Evolutionary conservation across 2,329 filamentous ascomycete genomes (phyloP), one percentile per base, ranked within the genome.

Genomic region (Stemphylium lycopersici): DNA sequence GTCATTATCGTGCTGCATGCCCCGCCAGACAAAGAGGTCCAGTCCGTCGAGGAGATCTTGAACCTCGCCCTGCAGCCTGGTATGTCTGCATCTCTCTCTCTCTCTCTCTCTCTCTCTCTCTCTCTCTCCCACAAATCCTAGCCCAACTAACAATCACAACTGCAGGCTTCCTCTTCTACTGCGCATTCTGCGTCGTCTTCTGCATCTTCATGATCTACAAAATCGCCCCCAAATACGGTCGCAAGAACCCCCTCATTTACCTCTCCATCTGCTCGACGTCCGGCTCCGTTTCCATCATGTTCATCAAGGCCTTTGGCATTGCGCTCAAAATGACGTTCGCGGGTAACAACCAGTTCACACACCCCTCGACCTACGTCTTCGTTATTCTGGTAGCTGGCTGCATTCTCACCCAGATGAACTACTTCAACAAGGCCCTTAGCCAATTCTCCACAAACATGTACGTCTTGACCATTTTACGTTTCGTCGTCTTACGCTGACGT

Each of bases 371-470:
- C 55, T 99, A 99, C 69, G 93, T 97, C 60, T 99, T 99, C 75
- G 88, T 93, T 77, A 97, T 99, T 63, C 86, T 98, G 62, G 95
- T 93, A 0, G 83, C 84, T 3, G 91, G 97, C 61, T 99, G 95
- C 80, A 98, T 99, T 72, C 77, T 99, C 64, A 97, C 93, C 7
- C 95, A 99, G 81, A 98, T 99, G 95, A 99, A 99, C 78, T 99
- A 99, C 78, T 96, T 99, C 79, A 99, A 99, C 83, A 99, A 99
- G 78, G 95, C 95, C 6, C 80, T 99, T 56, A 96, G 91, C 76
- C 92, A 96, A 70, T 99, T 98, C 78, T 93, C 91, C 26, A 97
- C 95, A 29, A 96, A 96, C 67, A 96, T 99, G 93, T 96, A 84
- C 75, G 90, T 81, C 13, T 8, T 22, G 12, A 22, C 5, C 7